Base-by-base conservation (phyloP, 208 protist genomes). In the Porcisia deanei region DNA sequence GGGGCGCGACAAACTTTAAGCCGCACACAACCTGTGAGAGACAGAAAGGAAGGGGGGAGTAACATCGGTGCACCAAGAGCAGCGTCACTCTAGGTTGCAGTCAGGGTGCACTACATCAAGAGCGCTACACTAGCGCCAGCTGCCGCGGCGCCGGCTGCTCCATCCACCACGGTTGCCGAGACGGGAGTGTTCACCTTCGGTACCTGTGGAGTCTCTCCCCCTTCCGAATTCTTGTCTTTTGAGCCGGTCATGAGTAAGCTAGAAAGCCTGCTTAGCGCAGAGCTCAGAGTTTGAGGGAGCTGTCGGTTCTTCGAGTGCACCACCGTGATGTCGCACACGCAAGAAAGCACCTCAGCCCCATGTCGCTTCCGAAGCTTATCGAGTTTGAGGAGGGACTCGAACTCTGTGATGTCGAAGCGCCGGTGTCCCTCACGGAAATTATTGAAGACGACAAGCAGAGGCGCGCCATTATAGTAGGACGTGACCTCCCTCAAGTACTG, bases 391-490 rank as follows among this genome's bases (percentile, higher is more conserved):
- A 73, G 20, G 2, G 52, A 12, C 77, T 86, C 79, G 34, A 94
- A 79, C 69, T 91, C 77, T 10, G 75, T 54, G 30, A 88, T 81
- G 39, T 78, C 67, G 54, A 84, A 75, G 67, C 78, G 74, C 52
- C 83, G 79, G 43, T 81, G 84, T 14, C 76, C 71, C 59, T 85
- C 76, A 43, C 80, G 89, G 76, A 87, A 91, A 75, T 97, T 94
- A 79, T 97, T 97, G 52, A 95, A 93, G n/a, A 96, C 60, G 63
- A 97, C 78, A 14, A 97, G 72, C 18, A 96, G 68, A 12, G 93
- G 93, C 25, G 82, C 65, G 30, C 61, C 83, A 14, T 71, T 47
- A 71, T 92, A 95, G 82, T 86, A 73, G 43, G 69, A 39, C 6
- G 84, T 81, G 12, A 97, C 87, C 61, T 79, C 84, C 34, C 83